Evolutionary conservation across 2,329 filamentous ascomycete genomes (phyloP), one percentile per base, ranked within the genome.

Genomic region (Penicillium sp.): DNA sequence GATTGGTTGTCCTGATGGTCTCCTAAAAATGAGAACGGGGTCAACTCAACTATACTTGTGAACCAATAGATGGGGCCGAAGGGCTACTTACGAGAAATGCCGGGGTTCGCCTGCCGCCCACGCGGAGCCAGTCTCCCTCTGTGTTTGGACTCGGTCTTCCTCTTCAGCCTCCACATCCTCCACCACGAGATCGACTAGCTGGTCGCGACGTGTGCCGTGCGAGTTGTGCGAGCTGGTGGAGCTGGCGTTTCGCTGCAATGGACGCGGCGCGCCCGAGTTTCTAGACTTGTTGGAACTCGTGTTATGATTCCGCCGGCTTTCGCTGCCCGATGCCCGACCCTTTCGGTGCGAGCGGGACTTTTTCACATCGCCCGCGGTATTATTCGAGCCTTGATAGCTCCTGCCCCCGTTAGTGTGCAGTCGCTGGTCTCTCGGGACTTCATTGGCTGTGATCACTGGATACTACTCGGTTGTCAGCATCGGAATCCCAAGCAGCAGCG

Each of bases 401-500:
- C 36, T 82, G 78, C 59, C 84, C 79, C 36, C 82, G 64, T 44
- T 82, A 60, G 51, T 79, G 74, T 45, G 79, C 71, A 86, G 66
- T 66, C 86, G 88, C 56, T 87, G 81, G 53, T 92, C 87, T 50
- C 84, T 80, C 27, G 86, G 80, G 14, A 90, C 88, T 57, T 90
- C 83, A 68, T 88, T 82, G 18, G 85, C 92, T 30, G 92, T 92
- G 60, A 97, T 92, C 25, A 97, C 92, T 22, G 92, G 92, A 70
- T 97, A 97, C 89, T 94, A 63, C 45, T 41, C 58, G 42, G 35
- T 14, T 24, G 58, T 77, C 48, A 75, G 66, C 52, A 42, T 44
- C 22, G 30, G 24, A 33, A 16, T 46, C 28, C 24, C 35, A 31
- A 44, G 40, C 13, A 44, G 39, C 16, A 45, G 25, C 20, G 8